Base-by-base conservation (phyloP, 768 basidiomycete genomes). In the Psilocybe cyanescens region DNA sequence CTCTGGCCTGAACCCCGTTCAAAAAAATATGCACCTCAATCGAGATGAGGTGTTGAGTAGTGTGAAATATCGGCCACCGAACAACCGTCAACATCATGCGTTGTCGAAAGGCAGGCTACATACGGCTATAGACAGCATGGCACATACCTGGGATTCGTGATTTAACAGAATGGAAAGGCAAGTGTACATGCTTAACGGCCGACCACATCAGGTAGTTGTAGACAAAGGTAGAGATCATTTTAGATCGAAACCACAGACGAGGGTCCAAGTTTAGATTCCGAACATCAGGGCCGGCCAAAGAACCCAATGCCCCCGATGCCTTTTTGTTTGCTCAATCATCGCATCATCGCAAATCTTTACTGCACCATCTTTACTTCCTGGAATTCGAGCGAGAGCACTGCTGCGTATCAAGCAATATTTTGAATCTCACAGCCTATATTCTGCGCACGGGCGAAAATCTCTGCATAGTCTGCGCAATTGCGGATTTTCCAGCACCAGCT, bases 121-220 rank as follows among this genome's bases (percentile, higher is more conserved):
- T 35, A 35, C 33, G 33, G 37, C 24, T 8, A 30, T 41, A 30
- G 12, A 37, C 59, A 60, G 59, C 48, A 55, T 55, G 59, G 54
- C 12, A 9, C 53, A 41, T 29, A 55, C 47, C 24, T 33, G 33
- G 24, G 24, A 29, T 41, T 55, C 54, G 48, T 50, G 57, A 51
- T 44, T 31, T 58, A 51, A 49, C 28, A 58, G 39, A 39, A 60
- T 49, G 35, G 59, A 41, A 55, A 55, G 44, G 41, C 7, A 53
- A 31, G n/a, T 53, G 51, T 35, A 53, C 33, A 37, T 53, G 49
- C 51, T 51, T 28, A n/a, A 31, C 50, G 50, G 30, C 30, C 3
- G 30, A 53, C 8, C 51, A 51, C 51, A 53, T 35, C 51, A 53
- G 33, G 51, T 16, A 31, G 51, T 53, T 53, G 51, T 53, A 33